Evolutionary conservation across 306 rosid genomes (phyloP), one percentile per base, ranked within the genome.

Genomic region (Cyclanthera cordifolia): DNA sequence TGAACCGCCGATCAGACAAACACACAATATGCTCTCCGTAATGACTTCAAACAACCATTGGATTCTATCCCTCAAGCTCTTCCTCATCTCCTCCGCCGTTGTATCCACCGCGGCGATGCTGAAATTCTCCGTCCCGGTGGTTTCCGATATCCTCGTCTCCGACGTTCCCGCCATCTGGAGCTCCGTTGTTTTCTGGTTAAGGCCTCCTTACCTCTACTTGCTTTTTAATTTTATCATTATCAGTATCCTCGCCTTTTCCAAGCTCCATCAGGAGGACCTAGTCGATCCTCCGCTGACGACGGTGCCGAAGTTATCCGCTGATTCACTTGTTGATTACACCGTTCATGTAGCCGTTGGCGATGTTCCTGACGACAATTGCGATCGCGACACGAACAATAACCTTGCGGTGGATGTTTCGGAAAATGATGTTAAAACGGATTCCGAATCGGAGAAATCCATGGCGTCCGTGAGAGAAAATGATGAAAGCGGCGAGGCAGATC

Each of bases 121-220:
- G 64, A 92, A 89, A 69, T 79, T 84, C 74, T 81, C 87, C 5
- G 58, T 78, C 39, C 96, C 97, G 8, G 63, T 84, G 8, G 67
- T 85, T 1, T 53, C 77, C 0, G 86, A 84, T 58, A 69, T 85
- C 77, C 32, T 89, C 30, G 21, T 80, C 79, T 71, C 74, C 17
- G 81, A 89, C 65, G 73, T 77, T 14, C 97, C 97, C 64, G 82
- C 82, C 8, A 47, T 88, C 3, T 88, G 87, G 86, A 74, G 74
- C 80, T 75, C 84, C 66, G 3, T 83, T 17, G 77, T 76, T 67
- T 72, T 85, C 0, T 87, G 90, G 79, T 73, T 87, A 71, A 77
- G 84, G 16, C 97, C 97, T 53, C 97, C 92, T 1, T 92, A 92
- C 48, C 90, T 89, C 39, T 92, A 84, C 80, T 73, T 92, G 50